Percentiles rank a stretch among this genome's conserved stretches.
Evolutionary conservation across 345 rosid species (phyloP).

Genomic region (Ricinus communis): DNA sequence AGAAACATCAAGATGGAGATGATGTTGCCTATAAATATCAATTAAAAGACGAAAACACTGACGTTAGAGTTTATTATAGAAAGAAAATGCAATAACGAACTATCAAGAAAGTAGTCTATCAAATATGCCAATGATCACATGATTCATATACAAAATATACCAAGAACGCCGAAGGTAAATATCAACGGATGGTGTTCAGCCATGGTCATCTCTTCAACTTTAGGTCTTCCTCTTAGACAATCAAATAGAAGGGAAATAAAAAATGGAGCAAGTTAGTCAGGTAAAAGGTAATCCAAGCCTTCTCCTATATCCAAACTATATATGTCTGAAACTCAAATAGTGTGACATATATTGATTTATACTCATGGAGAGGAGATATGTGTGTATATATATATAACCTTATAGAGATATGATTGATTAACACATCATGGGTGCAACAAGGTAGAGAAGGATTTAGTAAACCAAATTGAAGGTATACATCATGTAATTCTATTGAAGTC

Average conservation of each 20-base stretch:
- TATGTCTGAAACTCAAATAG: neutral
- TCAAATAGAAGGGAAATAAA: neutral
- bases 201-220: neutral
- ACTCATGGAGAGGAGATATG: neutral
- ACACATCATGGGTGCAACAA: no score
- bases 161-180: constrained; percentile 65
- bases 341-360: constrained; percentile 12
- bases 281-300: neutral
- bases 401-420: no score
- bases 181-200: constrained; percentile 37
- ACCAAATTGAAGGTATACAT: neutral
- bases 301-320: neutral
- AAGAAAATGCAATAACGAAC: neutral
- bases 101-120: no score
- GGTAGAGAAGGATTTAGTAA: neutral
- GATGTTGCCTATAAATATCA: constrained; percentile 48
- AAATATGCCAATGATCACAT: neutral
- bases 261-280: constrained; percentile 12
- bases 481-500: neutral
- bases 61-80: neutral
- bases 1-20: constrained; percentile 58
- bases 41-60: neutral
- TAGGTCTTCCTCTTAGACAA: neutral
- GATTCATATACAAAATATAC: constrained; percentile 25
- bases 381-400: no score